Evolutionary conservation across 2,329 filamentous ascomycete genomes (phyloP), one percentile per base, ranked within the genome.

Genomic region (Aspergillus phoenicis): DNA sequence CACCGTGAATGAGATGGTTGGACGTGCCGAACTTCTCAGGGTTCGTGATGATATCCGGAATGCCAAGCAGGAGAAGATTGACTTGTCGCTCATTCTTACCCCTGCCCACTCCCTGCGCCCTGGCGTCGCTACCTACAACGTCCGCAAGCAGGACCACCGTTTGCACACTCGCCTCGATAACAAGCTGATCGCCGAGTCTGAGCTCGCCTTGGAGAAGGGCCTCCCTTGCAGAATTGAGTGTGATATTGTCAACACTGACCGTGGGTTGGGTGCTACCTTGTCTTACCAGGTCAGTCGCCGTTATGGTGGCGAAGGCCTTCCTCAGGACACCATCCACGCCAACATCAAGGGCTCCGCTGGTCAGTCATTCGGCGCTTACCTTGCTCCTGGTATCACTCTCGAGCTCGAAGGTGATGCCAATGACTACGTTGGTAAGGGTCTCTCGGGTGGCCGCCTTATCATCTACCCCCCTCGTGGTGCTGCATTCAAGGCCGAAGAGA

Each of bases 1-100:
- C 66, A 96, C 91, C 62, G 90, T 98, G 75, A 98, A 97, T 75
- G 94, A 98, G 78, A 97, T 97, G 94, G 91, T 98, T 71, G 94
- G 94, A 20, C 92, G 90, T 67, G 94, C 91, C 24, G 94, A 98
- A 77, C 85, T 90, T 41, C 84, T 98, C 54, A 91, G 87, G 79
- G 89, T 96, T 68, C 88, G 92, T 36, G 93, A 97, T 66, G 94
- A 97, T 71, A 85, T 97, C 43, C 87, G 91, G 64, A 95, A 89
- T 36, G 84, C 87, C 60, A 97, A 97, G 85, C 96, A 93, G 38
- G 86, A 90, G 77, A 97, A 96, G 78, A 93, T 97, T 68, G 94
- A 97, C 70, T 81, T 97, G 62, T 96, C 92, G 45, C 87, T 97
- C 59, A 95, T 98, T 71, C 82, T 98, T 55, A 97, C 93, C 0